A percentile compares a stretch with the other conserved stretches of the same genome.
Conservation (phyloP, 2,329 filamentous ascomycete species). For the Aspergillus fischeri region DNA sequence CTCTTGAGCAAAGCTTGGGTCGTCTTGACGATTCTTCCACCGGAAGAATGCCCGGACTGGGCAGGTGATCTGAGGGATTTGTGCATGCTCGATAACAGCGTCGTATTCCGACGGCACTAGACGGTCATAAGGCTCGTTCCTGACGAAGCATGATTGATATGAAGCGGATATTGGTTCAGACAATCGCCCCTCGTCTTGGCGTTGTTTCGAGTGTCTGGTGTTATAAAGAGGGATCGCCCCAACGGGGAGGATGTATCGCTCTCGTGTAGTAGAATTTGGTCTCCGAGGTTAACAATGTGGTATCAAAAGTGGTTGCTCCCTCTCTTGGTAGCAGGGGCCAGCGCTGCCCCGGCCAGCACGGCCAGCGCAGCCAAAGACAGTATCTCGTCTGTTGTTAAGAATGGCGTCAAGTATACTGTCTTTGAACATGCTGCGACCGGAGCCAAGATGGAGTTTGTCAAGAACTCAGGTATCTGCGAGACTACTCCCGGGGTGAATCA, state of each 20-base stretch:
- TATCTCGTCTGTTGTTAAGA: slow-evolving; percentile 25
- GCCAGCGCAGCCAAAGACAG: slow-evolving; percentile 2
- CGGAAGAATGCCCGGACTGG: background rate
- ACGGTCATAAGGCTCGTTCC: background rate
- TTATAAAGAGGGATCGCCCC: background rate
- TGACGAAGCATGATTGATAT: background rate
- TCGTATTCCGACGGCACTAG: background rate
- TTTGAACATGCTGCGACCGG: slow-evolving; percentile 48
- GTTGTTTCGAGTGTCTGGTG: background rate
- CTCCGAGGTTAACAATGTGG: background rate
- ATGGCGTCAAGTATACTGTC: slow-evolving; percentile 43
- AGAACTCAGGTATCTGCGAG: slow-evolving; percentile 51
- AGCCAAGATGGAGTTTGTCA: slow-evolving; percentile 46
- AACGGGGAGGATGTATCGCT: background rate
- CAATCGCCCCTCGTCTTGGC: background rate
- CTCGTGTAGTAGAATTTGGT: background rate
- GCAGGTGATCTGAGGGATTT: background rate
- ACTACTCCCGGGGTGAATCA: slow-evolving; percentile 49
- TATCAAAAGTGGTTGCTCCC: background rate
- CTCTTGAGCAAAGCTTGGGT: background rate
- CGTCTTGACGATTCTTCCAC: background rate
- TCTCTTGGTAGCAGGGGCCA: background rate
- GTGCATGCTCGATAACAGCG: background rate
- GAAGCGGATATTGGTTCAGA: background rate
- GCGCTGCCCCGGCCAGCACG: background rate